Percentiles rank a stretch among this genome's conserved stretches.
phyloP scores from a whole-genome alignment of 2,329 filamentous ascomycete genomes.

The Arthrobotrys musiformis region DNA sequence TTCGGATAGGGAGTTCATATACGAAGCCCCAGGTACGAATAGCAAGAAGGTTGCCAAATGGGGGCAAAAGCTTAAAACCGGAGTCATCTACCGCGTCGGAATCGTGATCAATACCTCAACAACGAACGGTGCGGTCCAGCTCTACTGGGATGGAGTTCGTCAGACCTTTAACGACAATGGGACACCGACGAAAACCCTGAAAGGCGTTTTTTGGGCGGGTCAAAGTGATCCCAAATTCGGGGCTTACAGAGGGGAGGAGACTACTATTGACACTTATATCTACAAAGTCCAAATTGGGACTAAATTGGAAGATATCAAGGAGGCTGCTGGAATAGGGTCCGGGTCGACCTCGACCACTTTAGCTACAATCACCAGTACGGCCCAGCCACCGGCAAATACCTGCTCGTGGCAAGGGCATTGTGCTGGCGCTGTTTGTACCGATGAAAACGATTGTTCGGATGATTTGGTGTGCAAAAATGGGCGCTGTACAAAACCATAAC shows the following conservation, averaged over 20 bases:
- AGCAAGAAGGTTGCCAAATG: constrained; percentile 14
- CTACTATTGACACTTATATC: constrained; percentile 54
- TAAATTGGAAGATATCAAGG: constrained; percentile 45
- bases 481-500: background rate
- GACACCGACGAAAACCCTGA: background rate
- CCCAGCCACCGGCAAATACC: background rate
- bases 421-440: constrained; percentile 3
- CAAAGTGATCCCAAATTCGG: constrained; percentile 56
- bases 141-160: constrained; percentile 1
- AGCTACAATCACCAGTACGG: background rate
- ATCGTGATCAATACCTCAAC: background rate
- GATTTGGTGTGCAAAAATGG: constrained; percentile 26
- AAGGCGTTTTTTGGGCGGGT: constrained; percentile 22
- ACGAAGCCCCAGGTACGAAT: background rate
- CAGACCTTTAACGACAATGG: background rate
- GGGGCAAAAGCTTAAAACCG: background rate
- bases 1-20: background rate
- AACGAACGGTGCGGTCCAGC: background rate
- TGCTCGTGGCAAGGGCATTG: constrained; percentile 33
- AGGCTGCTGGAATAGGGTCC: constrained; percentile 30
- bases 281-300: constrained; percentile 56
- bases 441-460: constrained; percentile 19
- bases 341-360: background rate
- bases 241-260: constrained; percentile 54
- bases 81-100: background rate